Evolutionary conservation across 2,329 filamentous ascomycete species (phyloP), one percentile per base, ranked within the genome.

Genomic region (Colletotrichum sojae): DNA sequence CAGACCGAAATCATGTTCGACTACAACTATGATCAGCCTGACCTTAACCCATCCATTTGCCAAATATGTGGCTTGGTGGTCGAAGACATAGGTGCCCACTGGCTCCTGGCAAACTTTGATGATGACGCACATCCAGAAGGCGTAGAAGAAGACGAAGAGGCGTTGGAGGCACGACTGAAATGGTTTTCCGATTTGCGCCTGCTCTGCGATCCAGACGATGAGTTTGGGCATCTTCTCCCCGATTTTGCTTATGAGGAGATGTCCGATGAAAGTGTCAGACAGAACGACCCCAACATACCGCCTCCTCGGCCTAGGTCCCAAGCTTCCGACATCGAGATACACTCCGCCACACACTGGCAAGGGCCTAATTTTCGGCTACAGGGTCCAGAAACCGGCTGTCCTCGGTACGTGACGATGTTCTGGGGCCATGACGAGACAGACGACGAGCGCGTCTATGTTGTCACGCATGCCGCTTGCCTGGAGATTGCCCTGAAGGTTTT

Each of bases 321-420:
- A 49, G 56, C n/a, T 36, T 60, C 57, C 12, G 58, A 61, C 3
- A 61, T 61, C 46, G 46, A 61, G 48, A n/a, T n/a, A n/a, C n/a
- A n/a, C n/a, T n/a, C n/a, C n/a, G n/a, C n/a, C n/a, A n/a, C n/a
- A n/a, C n/a, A n/a, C n/a, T n/a, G n/a, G n/a, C n/a, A n/a, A n/a
- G n/a, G n/a, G n/a, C n/a, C n/a, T n/a, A n/a, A n/a, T n/a, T n/a
- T n/a, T n/a, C n/a, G n/a, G n/a, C n/a, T 27, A 53, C 18, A n/a
- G 13, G 15, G 10, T 4, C 51, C 27, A 5, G 51, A 39, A 12
- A 18, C 36, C 53, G 39, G 15, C n/a, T 0, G 3, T 3, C 4
- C 10, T 20, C 12, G 4, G 6, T 22, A 13, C 2, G 40, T 18
- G 15, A 18, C 6, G 5, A 12, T 48, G 55, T 8, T 27, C 6